Base-by-base conservation (phyloP, 2,329 filamentous ascomycete species). In the Colletotrichum australisinense region DNA sequence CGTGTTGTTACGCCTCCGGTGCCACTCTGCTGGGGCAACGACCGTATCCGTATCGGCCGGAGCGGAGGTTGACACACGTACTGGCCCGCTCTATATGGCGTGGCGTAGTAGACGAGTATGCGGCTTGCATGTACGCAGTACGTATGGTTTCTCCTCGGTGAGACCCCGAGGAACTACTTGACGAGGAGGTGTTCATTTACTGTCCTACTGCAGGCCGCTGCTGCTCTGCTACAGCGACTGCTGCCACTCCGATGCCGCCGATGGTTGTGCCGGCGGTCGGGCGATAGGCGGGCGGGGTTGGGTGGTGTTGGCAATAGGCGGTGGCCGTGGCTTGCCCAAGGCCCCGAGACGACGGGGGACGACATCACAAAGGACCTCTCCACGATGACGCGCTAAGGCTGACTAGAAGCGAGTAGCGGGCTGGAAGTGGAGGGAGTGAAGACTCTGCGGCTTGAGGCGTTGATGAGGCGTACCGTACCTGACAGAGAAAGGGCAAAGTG, bases 401-500 rank as follows among this genome's bases (percentile, higher is more conserved):
- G n/a, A 53, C 38, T 59, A 53, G 60, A 63, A 56, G 14, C 59
- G 26, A 26, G 63, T 67, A 57, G 64, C 24, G 49, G 64, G 63
- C 57, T 64, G 57, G 62, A 46, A 32, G 35, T 62, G 63, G 67
- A 35, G 38, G 38, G 28, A 38, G 52, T 57, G 16, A 28, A 65
- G 30, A 67, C 49, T 49, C 28, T 58, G 53, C 30, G 55, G 66
- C 59, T 65, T 62, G 70, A 65, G 67, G 70, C 71, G 71, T 73
- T 46, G 46, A 64, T 30, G 60, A 70, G 67, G 67, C 67, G 67
- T 72, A 42, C 56, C 56, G 71, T 73, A 57, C 67, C 71, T 73
- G 67, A 55, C 60, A 71, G 67, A 73, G 71, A 66, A 53, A 24
- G 46, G 60, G 71, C 46, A 65, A 73, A 38, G 59, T 64, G 66